Percentiles rank a stretch among this genome's conserved stretches.
Evolutionary conservation across 768 basidiomycete species (phyloP).

Genomic region (Lentinula boryana): DNA sequence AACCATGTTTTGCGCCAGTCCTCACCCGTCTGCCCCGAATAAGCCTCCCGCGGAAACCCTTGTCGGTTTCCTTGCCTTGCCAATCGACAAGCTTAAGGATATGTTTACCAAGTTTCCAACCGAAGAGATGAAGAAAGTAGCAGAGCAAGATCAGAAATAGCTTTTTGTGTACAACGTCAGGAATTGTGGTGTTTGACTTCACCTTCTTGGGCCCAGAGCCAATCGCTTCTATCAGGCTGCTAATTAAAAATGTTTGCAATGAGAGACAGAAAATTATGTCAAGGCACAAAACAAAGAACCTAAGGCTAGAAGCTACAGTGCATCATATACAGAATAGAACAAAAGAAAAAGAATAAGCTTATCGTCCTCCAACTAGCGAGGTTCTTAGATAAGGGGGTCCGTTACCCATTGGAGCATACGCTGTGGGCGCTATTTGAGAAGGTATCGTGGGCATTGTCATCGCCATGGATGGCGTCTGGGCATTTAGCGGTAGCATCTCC

Average conservation of each 20-base stretch:
- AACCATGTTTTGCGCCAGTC: conserved; percentile 12
- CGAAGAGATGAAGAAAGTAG: conserved; percentile 40
- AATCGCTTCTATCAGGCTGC: no score
- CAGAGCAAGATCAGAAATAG: conserved; percentile 2
- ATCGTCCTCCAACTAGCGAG: conserved; percentile 49
- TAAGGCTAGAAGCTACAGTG: conserved; percentile 6
- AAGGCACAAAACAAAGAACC: conserved; percentile 10
- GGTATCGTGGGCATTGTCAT: conserved; percentile 41
- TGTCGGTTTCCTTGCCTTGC: conserved; percentile 45
- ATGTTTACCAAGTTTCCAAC: conserved; percentile 49
- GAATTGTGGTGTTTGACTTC: no score
- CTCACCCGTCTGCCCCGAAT: conserved; percentile 48
- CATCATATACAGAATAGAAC: conserved; percentile 7
- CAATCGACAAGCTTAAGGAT: conserved; percentile 57
- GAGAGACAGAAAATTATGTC: neutral
- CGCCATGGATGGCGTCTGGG: conserved; percentile 39
- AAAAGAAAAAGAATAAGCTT: conserved; percentile 6
- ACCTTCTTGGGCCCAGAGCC: no score
- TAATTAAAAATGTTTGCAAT: neutral
- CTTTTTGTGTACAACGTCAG: no score
- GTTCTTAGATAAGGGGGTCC: conserved; percentile 59
- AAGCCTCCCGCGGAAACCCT: conserved; percentile 58
- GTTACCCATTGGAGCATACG: conserved; percentile 58
- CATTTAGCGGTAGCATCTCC: conserved; percentile 50
- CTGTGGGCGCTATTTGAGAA: conserved; percentile 41